Evolutionary conservation across 2,329 filamentous ascomycete genomes (phyloP), one percentile per base, ranked within the genome.

Genomic region (Pyrenochaeta sp.): DNA sequence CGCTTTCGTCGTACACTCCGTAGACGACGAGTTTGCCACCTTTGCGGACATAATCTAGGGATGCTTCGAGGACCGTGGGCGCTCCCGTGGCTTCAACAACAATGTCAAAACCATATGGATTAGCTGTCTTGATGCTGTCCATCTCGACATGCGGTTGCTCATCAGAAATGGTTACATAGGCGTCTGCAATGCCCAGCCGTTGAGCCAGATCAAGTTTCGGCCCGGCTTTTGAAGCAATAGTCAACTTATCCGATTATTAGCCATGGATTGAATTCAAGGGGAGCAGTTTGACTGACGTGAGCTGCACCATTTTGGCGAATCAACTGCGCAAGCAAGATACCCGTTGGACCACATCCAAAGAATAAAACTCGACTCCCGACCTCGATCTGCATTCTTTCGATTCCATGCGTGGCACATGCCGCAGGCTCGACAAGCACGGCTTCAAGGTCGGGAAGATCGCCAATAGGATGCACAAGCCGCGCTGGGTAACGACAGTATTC

Each of bases 51-150:
- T 87, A 89, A 72, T 88, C 78, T 68, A 90, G 87, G 19, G 85
- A 77, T 59, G 86, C 81, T 64, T 89, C 86, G 3, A 90, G 78
- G 35, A 90, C 85, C 69, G 83, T 84, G 31, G 82, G 76, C 37
- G 81, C 86, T 13, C 87, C 87, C 9, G 86, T 89, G 23, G 86
- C 86, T 74, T 89, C 84, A 15, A 88, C 80, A 17, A 88, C 84
- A 51, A 89, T 83, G 55, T 90, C 86, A 63, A 90, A 90, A 3
- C 87, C 87, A 59, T 89, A 84, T 0, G 86, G 85, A 68, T 89
- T 84, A 31, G 84, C 78, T 28, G 74, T 71, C 73, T 83, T 84
- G 49, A 90, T 72, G 60, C 83, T 74, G 30, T 79, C 73, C 67
- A 87, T 86, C 61, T 87, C 72, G 0, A 24, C 14, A 3, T 46